These are phyloP conservation scores for Sugiyamaella pinicola DNA, from an alignment of 1,139 yeast genomes.

Conservation along the genomic window DNA sequence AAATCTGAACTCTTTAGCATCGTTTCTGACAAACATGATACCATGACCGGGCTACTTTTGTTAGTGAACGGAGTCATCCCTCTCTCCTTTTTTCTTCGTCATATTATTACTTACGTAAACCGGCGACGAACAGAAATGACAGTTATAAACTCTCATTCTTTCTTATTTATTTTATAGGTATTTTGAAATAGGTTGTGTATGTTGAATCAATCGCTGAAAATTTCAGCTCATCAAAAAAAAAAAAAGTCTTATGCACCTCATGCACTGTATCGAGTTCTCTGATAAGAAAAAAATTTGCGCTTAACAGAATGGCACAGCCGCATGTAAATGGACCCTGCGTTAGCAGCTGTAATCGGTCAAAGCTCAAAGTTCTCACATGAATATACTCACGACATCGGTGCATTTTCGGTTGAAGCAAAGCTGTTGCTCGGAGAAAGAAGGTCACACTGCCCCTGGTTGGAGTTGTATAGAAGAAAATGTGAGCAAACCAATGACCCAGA, in stretches of 20 bases:
- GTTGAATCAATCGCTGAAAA: not conserved
- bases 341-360: no score
- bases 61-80: not conserved
- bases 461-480: no score
- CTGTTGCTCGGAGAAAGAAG: no score
- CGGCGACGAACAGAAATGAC: conserved; percentile 98
- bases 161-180: not conserved
- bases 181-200: conserved; percentile 1
- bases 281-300: conserved; percentile 12
- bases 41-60: conserved; percentile 79
- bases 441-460: no score
- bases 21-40: conserved; percentile 96
- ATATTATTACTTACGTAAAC: conserved; percentile 32
- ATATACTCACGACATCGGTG: no score
- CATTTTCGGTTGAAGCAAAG: no score
- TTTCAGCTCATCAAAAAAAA: conserved; percentile 12
- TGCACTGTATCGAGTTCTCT: not conserved
- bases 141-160: conserved; percentile 85
- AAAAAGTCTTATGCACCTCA: not conserved
- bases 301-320: conserved; percentile 1
- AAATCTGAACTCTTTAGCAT: conserved; percentile 94
- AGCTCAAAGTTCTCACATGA: no score
- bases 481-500: no score
- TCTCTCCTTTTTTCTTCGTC: not conserved
- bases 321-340: conserved; percentile 3